phyloP scores from a whole-genome alignment of 2,329 filamentous ascomycete genomes.

The Kalaharituber pfeilii region DNA sequence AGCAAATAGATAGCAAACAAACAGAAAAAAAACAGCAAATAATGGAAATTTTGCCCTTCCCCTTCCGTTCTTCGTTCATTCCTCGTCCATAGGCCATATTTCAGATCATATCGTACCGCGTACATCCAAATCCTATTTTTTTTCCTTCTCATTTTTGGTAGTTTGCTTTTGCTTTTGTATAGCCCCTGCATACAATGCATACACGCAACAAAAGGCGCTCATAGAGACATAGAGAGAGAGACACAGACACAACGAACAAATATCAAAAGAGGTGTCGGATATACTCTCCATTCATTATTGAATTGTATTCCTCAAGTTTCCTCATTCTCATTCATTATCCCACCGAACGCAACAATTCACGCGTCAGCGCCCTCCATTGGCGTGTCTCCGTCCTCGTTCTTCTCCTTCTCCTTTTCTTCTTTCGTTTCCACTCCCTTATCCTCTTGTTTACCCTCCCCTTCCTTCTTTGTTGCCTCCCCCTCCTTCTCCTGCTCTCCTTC shows the following conservation, averaged over 20 bases:
- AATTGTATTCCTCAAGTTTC: too few species aligned
- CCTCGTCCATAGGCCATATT: slow-evolving; percentile 8
- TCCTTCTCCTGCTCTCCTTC: slow-evolving; percentile 11
- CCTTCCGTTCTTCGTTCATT: slow-evolving; percentile 8
- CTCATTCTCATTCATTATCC: too few species aligned
- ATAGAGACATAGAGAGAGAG: too few species aligned
- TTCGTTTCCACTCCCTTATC: slow-evolving; percentile 22
- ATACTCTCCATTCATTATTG: too few species aligned
- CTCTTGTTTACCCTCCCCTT: slow-evolving; percentile 14
- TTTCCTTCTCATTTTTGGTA: neutral
- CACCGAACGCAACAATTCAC: slow-evolving; percentile 8
- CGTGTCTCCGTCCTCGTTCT: slow-evolving; percentile 14
- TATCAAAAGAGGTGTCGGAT: slow-evolving; percentile 3
- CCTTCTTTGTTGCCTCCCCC: slow-evolving; percentile 7
- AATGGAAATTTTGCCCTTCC: too few species aligned
- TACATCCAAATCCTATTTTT: slow-evolving; percentile 23
- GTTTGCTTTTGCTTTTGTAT: slow-evolving; percentile 4
- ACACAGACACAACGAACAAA: slow-evolving; percentile 13
- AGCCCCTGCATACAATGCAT: slow-evolving; percentile 13
- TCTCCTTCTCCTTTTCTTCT: slow-evolving; percentile 25
- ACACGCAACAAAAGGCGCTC: too few species aligned
- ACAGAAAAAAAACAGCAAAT: slow-evolving; percentile 14
- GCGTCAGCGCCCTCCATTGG: slow-evolving; percentile 19
- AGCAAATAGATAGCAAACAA: slow-evolving; percentile 12
- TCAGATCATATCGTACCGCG: slow-evolving; percentile 3